Evolutionary conservation across 176 grass and related monocot species (phyloP).

Genomic region (Dendrocalamus sinicus): DNA sequence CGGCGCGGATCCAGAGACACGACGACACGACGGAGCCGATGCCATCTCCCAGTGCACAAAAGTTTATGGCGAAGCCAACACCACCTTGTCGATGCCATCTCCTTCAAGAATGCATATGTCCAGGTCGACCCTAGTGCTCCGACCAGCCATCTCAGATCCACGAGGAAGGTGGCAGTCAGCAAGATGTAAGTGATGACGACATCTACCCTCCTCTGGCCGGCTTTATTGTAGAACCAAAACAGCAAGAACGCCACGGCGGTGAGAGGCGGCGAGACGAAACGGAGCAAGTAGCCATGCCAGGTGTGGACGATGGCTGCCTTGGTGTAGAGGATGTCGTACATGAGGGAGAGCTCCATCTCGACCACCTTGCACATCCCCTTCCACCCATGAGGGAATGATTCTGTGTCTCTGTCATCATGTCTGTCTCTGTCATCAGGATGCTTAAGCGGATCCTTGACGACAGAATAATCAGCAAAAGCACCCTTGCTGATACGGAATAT

Average conservation of each 20-base stretch:
- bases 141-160: conserved; percentile 36
- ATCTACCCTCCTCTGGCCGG: conserved; percentile 26
- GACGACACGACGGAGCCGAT: not conserved
- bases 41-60: not conserved
- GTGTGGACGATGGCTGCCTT: conserved; percentile 29
- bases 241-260: conserved; percentile 16
- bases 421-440: too few relatives aligned
- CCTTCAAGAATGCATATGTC: conserved; percentile 1
- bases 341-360: conserved; percentile 31
- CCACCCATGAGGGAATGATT: not conserved
- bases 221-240: conserved; percentile 32
- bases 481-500: not conserved
- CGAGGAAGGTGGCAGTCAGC: conserved; percentile 48
- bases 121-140: conserved; percentile 38
- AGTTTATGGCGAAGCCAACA: not conserved
- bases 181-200: conserved; percentile 49
- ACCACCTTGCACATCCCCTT: not conserved
- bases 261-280: conserved; percentile 13
- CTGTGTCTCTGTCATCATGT: too few relatives aligned
- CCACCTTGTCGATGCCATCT: not conserved
- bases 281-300: conserved; percentile 25
- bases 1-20: not conserved
- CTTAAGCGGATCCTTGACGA: too few relatives aligned
- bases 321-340: conserved; percentile 52
- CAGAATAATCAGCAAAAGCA: not conserved